Percentiles rank a stretch among this genome's conserved stretches.
phyloP scores from a whole-genome alignment of 164 flowering plant genomes.

The Chloranthus sessilifolius region DNA sequence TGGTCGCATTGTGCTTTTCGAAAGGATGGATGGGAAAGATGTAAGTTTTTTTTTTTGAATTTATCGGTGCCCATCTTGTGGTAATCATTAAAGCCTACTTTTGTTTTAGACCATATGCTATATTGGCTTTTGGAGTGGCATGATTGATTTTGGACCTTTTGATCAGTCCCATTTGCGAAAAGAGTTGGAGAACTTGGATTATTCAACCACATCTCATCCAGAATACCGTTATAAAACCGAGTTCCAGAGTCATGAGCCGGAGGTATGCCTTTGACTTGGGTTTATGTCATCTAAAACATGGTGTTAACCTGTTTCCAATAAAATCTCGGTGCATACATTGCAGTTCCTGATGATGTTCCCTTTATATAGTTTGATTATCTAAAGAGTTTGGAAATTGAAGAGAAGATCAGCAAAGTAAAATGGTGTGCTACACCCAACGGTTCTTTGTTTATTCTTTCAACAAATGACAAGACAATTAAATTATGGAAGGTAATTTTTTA shows the following conservation, averaged over 20 bases:
- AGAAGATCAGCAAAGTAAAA: slow-evolving; percentile 62
- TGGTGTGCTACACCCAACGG: slow-evolving; percentile 56
- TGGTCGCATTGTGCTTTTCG: slow-evolving; percentile 67
- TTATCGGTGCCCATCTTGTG: background rate
- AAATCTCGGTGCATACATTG: slow-evolving; percentile 4
- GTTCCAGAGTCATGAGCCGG: slow-evolving; percentile 84
- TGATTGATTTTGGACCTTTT: no score
- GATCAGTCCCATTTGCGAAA: slow-evolving; percentile 25
- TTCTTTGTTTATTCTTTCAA: slow-evolving; percentile 51
- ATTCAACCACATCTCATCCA: slow-evolving; percentile 25
- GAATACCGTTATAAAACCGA: slow-evolving; percentile 60
- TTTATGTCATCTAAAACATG: background rate
- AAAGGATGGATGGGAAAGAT: slow-evolving; percentile 36
- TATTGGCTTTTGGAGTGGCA: background rate
- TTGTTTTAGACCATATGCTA: background rate
- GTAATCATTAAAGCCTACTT: no score
- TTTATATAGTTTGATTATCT: slow-evolving; percentile 66
- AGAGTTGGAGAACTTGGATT: slow-evolving; percentile 53
- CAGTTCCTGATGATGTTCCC: slow-evolving; percentile 10
- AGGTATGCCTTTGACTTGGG: slow-evolving; percentile 33
- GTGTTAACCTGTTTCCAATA: background rate
- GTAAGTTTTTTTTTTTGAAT: slow-evolving; percentile 25
- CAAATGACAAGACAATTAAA: slow-evolving; percentile 77
- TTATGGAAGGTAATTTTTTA: slow-evolving; percentile 66
- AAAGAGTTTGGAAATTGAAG: slow-evolving; percentile 81